These are phyloP conservation scores for Neurospora sp. DNA, from an alignment of 495 filamentous ascomycete species.

Conservation along the genomic window DNA sequence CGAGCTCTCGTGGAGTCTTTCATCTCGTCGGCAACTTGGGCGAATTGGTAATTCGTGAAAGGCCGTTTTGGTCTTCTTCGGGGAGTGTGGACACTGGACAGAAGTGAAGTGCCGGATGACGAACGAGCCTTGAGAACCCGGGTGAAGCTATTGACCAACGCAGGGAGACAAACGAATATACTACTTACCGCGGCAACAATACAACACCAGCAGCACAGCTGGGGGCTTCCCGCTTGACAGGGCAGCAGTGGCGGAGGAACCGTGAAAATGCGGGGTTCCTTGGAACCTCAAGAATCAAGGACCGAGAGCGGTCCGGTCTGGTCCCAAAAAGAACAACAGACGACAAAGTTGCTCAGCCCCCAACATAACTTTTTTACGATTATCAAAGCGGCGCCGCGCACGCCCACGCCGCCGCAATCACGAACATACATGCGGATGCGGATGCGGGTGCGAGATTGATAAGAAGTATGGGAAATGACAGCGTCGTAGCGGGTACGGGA, in stretches of 20 bases:
- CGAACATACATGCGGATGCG: not conserved
- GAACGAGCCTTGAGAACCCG: not conserved
- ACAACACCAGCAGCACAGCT: not conserved
- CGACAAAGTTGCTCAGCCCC: not conserved
- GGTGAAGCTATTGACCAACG: not conserved
- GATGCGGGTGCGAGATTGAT: not conserved
- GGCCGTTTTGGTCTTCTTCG: not conserved
- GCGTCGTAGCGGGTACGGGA: not conserved
- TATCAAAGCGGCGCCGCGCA: not conserved
- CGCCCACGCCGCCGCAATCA: not conserved
- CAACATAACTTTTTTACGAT: not conserved
- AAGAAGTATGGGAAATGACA: not conserved
- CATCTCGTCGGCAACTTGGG: not conserved
- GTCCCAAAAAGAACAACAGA: not conserved
- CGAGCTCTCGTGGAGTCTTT: not conserved
- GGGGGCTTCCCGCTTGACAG: not conserved
- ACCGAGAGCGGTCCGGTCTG: not conserved
- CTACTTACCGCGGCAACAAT: too few relatives aligned
- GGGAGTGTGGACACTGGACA: not conserved
- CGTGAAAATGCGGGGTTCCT: not conserved
- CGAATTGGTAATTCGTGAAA: too few relatives aligned
- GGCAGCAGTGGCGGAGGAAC: not conserved
- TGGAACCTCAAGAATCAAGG: not conserved
- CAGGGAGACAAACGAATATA: not conserved
- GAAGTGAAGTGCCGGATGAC: not conserved